phyloP scores from a whole-genome alignment of 768 basidiomycete genomes.

The Russula foetens region DNA sequence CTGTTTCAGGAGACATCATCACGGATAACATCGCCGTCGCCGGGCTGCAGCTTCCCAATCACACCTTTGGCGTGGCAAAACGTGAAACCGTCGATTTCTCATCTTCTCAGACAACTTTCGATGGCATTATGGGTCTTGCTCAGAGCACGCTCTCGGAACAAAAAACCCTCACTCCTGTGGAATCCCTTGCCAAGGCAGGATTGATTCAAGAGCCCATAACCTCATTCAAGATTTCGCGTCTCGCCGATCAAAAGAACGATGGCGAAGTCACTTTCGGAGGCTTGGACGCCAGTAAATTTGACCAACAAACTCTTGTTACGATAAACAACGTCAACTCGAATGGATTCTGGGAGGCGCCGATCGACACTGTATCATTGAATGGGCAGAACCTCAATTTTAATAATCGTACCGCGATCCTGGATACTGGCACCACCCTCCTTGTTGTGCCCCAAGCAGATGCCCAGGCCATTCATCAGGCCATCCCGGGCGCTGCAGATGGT shows the following conservation, averaged over 20 bases:
- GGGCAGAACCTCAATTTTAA: slow-evolving; percentile 42
- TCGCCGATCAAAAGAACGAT: slow-evolving; percentile 59
- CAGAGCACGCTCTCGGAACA: slow-evolving; percentile 63
- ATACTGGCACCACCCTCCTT: slow-evolving; percentile 42
- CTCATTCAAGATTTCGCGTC: slow-evolving; percentile 74
- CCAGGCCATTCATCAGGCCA: slow-evolving; percentile 42
- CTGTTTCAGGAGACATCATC: slow-evolving; percentile 56
- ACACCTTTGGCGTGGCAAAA: slow-evolving; percentile 62
- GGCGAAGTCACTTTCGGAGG: slow-evolving; percentile 81
- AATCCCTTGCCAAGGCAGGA: slow-evolving; percentile 51
- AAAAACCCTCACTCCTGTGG: slow-evolving; percentile 56
- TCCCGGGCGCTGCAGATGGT: slow-evolving; percentile 47
- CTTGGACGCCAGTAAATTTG: slow-evolving; percentile 63
- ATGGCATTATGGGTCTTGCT: slow-evolving; percentile 74
- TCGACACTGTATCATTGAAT: slow-evolving; percentile 53
- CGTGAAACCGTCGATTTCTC: slow-evolving; percentile 58
- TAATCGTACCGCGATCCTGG: slow-evolving; percentile 62
- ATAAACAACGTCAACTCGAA: slow-evolving; percentile 52
- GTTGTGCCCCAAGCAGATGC: slow-evolving; percentile 40
- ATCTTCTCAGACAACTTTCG: slow-evolving; percentile 40
- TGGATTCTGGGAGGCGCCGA: slow-evolving; percentile 76
- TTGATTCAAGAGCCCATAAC: slow-evolving; percentile 57
- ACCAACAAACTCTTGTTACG: slow-evolving; percentile 46
- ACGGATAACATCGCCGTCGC: slow-evolving; percentile 57
- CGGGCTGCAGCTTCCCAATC: slow-evolving; percentile 45